Base-by-base conservation (phyloP, 768 basidiomycete genomes). In the Leccinum obscurum region DNA sequence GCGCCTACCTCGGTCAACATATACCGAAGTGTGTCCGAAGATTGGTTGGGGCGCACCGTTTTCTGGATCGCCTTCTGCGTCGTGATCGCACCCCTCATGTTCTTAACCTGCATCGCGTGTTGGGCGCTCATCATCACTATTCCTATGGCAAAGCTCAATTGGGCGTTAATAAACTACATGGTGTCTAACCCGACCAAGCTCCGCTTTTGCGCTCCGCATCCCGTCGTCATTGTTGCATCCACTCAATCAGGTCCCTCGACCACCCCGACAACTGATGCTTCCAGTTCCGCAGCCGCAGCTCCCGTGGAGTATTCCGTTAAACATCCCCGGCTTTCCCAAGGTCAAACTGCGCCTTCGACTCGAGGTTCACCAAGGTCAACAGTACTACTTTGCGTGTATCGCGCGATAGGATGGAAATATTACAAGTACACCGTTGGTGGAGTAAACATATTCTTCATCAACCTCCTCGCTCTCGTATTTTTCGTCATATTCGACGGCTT, bases 351-450 rank as follows among this genome's bases (percentile, higher is more conserved):
- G 0, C 97, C 97, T 4, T 84, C 78, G 4, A 60, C 61, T 26
- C 84, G 83, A 11, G 90, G 89, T 20, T 85, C 84, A n/a, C 88
- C 89, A 2, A 83, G 81, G 35, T 90, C 93, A 48, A 98, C 92
- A 0, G 91, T 99, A 6, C 79, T 99, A 28, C 84, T 99, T 30
- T 99, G 97, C 77, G 96, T 90, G 4, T 98, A 98, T 73, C 87
- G 87, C 24, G 97, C 97, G 1, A 81, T 88, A 55, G 97, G 96
- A 2, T 78, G 85, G 68, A 83, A 95, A 72, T 98, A 97, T 77
- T 98, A 92, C 89, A 99, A 99, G 81, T 99, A 99, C 73, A 99
- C 97, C 6, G 84, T 99, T 54, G 94, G 97, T 20, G 97, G 97
- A 17, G 95, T 98, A 65, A 99, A 99, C 81, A 98, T 99, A 72